phyloP scores from a whole-genome alignment of 208 protist genomes.

The Leptomonas pyrrhocoris region DNA sequence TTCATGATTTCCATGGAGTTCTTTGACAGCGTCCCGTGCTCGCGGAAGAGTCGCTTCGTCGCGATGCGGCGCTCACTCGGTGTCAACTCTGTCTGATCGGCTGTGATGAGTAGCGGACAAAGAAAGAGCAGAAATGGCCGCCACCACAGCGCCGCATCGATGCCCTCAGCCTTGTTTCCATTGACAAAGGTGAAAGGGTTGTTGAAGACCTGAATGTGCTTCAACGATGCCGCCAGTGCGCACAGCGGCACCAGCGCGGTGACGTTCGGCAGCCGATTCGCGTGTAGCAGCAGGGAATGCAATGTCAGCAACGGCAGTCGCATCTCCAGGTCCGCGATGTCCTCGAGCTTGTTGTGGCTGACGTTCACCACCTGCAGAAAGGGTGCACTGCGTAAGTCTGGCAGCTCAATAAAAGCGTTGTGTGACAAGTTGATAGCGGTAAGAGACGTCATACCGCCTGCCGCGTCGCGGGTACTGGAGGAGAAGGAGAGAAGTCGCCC shows the following conservation, averaged over 20 bases:
- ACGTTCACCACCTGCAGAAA: conserved; percentile 68
- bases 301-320: conserved; percentile 67
- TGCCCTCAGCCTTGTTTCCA: neutral
- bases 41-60: conserved; percentile 57
- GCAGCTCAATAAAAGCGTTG: conserved; percentile 82
- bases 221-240: conserved; percentile 64
- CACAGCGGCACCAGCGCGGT: conserved; percentile 59
- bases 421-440: conserved; percentile 67
- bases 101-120: conserved; percentile 48
- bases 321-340: conserved; percentile 54
- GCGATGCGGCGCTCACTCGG: conserved; percentile 51
- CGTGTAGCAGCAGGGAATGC: conserved; percentile 46
- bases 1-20: conserved; percentile 68
- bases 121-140: conserved; percentile 76
- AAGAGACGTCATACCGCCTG: conserved; percentile 25
- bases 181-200: conserved; percentile 59
- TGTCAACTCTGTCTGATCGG: conserved; percentile 58
- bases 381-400: conserved; percentile 72
- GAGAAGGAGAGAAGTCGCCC: neutral
- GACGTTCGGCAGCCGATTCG: conserved; percentile 49
- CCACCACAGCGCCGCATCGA: conserved; percentile 48
- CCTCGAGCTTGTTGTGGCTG: conserved; percentile 75
- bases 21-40: conserved; percentile 48
- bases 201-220: conserved; percentile 48
- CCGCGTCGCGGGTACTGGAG: conserved; percentile 14